Conservation (phyloP, 495 filamentous ascomycete genomes). For the Penicillium atrosanguineum region DNA sequence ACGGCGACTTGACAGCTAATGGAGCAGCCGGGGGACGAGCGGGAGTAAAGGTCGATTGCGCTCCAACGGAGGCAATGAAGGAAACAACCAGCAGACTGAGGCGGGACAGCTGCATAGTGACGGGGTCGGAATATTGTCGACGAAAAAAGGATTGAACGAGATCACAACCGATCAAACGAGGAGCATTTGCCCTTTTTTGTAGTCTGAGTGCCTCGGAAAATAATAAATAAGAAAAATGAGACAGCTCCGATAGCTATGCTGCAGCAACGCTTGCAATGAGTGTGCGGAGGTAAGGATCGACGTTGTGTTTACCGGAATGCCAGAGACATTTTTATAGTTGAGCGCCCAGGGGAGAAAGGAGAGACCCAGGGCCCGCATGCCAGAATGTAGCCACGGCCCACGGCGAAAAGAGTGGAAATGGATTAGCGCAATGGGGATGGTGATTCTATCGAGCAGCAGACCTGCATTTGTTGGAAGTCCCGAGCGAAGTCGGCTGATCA, state of each 20-base stretch:
- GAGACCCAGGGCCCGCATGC: slow-evolving; percentile 24
- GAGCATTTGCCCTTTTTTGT: slow-evolving; percentile 23
- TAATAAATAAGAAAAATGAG: slow-evolving; percentile 12
- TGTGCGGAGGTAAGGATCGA: slow-evolving; percentile 21
- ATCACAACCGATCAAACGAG: slow-evolving; percentile 20
- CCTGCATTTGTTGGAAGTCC: slow-evolving; percentile 17
- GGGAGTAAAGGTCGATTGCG: slow-evolving; percentile 50
- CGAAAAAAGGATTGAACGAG: slow-evolving; percentile 19
- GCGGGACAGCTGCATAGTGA: slow-evolving; percentile 30
- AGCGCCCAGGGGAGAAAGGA: slow-evolving; percentile 13
- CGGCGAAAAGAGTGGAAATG: slow-evolving; percentile 5
- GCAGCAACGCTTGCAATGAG: slow-evolving; percentile 5
- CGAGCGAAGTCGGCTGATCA: slow-evolving; percentile 24
- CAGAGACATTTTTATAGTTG: slow-evolving; percentile 32
- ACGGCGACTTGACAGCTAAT: slow-evolving; percentile 57
- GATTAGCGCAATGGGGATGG: slow-evolving; percentile 13
- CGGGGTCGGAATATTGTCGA: neutral
- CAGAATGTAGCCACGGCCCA: slow-evolving; percentile 20
- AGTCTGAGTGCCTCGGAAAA: slow-evolving; percentile 9
- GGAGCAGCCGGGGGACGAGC: slow-evolving; percentile 56
- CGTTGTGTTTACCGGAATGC: slow-evolving; percentile 35
- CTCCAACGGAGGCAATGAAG: slow-evolving; percentile 25
- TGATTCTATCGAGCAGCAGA: slow-evolving; percentile 22
- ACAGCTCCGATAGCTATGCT: slow-evolving; percentile 2
- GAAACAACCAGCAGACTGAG: slow-evolving; percentile 26